Percentiles rank a stretch among this genome's conserved stretches.
phyloP scores from a whole-genome alignment of 176 grass and related monocot genomes.

The Musa acuminata region DNA sequence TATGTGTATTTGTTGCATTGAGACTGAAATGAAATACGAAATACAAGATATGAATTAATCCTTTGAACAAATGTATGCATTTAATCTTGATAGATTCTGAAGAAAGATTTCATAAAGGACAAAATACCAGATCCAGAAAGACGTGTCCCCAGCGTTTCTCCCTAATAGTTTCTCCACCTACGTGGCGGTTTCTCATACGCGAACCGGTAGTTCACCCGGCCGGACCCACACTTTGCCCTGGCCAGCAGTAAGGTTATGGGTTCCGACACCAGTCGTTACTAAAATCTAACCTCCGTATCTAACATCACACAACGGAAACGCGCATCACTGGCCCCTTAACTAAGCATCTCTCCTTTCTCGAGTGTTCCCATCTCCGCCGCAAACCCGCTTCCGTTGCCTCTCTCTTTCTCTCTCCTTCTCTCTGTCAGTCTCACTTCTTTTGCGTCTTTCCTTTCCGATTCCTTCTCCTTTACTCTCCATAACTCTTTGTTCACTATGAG shows the following conservation, averaged over 20 bases:
- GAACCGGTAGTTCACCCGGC: too few species aligned
- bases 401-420: conserved; percentile 7
- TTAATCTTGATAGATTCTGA: too few species aligned
- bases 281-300: too few species aligned
- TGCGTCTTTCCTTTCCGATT: conserved; percentile 32
- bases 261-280: too few species aligned
- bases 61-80: too few species aligned
- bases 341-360: background rate
- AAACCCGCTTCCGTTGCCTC: background rate
- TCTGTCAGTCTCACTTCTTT: conserved; percentile 18
- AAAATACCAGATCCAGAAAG: background rate
- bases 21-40: background rate
- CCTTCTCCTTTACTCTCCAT: background rate
- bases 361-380: background rate
- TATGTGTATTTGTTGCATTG: too few species aligned
- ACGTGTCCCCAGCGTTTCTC: background rate
- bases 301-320: too few species aligned
- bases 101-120: background rate
- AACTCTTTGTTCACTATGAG: conserved; percentile 13
- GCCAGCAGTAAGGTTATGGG: too few species aligned
- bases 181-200: too few species aligned
- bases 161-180: too few species aligned
- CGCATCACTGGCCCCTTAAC: too few species aligned
- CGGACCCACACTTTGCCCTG: too few species aligned
- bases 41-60: background rate